Conservation (phyloP, 768 basidiomycete genomes). For the Scleroderma bovista region DNA sequence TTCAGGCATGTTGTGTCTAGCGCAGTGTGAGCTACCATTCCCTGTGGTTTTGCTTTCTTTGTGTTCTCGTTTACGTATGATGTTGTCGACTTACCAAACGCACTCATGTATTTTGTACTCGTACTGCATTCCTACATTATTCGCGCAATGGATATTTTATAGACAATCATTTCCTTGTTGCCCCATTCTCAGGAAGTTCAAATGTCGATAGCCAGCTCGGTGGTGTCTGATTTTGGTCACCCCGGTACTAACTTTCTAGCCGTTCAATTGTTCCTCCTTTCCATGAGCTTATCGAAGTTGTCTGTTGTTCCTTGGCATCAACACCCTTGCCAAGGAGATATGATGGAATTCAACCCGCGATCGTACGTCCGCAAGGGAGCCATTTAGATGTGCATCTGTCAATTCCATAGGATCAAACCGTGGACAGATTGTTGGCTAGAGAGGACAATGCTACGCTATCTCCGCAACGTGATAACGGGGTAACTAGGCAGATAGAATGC, state of each 20-base stretch:
- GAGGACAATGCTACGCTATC: conserved; percentile 1
- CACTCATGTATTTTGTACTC: conserved; percentile 10
- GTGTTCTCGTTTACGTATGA: conserved; percentile 5
- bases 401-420: too few relatives aligned
- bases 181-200: too few relatives aligned
- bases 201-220: too few relatives aligned
- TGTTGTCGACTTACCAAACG: background rate
- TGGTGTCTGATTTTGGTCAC: too few relatives aligned
- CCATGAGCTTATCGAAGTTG: too few relatives aligned
- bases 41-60: background rate
- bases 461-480: background rate
- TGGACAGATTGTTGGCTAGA: background rate
- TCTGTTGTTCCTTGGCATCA: too few relatives aligned
- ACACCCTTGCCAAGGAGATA: too few relatives aligned
- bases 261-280: too few relatives aligned
- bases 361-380: too few relatives aligned
- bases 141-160: conserved; percentile 3
- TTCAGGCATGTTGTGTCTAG: background rate
- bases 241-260: too few relatives aligned
- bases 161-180: background rate
- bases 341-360: too few relatives aligned
- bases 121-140: background rate
- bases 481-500: background rate
- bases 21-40: background rate
- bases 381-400: too few relatives aligned